These are phyloP conservation scores for Rhizophora mangle DNA, from an alignment of 345 rosid genomes.

Conservation along the genomic window DNA sequence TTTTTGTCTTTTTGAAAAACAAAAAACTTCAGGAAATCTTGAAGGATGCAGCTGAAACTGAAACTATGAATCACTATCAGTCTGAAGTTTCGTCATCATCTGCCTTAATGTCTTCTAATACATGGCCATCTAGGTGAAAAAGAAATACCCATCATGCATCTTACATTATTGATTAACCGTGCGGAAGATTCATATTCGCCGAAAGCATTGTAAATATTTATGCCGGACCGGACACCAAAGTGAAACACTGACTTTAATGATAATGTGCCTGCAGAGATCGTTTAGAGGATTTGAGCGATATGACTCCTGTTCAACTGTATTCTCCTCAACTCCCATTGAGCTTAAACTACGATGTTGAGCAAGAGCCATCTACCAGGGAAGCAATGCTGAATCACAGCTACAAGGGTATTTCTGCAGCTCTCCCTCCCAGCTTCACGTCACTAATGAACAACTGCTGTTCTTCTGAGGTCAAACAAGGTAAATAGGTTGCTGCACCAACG, in stretches of 20 bases:
- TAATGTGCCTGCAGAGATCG: constrained; percentile 37
- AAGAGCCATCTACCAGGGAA: constrained; percentile 31
- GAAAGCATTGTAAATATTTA: neutral
- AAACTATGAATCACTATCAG: constrained; percentile 33
- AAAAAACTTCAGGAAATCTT: constrained; percentile 38
- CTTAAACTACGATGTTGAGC: constrained; percentile 38
- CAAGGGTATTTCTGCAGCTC: constrained; percentile 27
- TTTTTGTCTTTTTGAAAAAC: neutral
- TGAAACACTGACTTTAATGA: constrained; percentile 11
- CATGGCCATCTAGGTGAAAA: constrained; percentile 42
- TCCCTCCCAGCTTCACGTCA: constrained; percentile 83
- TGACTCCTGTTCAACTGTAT: constrained; percentile 21
- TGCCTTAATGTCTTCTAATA: constrained; percentile 34
- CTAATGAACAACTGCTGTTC: constrained; percentile 56
- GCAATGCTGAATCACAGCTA: constrained; percentile 19
- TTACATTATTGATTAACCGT: constrained; percentile 1
- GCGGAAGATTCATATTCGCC: constrained; percentile 1
- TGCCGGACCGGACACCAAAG: too few relatives aligned
- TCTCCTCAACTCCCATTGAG: constrained; percentile 36
- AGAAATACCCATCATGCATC: neutral
- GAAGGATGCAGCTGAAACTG: constrained; percentile 30
- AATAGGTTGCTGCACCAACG: constrained; percentile 7
- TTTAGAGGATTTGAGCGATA: constrained; percentile 31
- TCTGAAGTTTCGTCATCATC: constrained; percentile 52
- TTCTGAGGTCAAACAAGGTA: constrained; percentile 51